These are phyloP conservation scores for Urostyla sp. DNA, from an alignment of 73 alveolate genomes.

Conservation along the genomic window DNA sequence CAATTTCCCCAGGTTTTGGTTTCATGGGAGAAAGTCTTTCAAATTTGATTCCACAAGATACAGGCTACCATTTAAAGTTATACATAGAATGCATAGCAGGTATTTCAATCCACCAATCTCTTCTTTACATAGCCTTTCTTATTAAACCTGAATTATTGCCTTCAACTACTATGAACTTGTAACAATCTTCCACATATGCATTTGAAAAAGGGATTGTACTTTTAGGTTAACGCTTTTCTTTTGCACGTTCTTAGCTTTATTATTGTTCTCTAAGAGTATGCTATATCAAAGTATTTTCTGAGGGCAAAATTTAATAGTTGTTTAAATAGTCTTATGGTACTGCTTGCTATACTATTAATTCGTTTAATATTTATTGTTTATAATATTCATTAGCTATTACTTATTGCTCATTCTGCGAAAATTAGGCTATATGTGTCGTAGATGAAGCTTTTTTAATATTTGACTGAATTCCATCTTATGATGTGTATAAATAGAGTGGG, in stretches of 20 bases:
- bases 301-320: background rate
- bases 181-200: constrained; percentile 54
- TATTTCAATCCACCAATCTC: constrained; percentile 37
- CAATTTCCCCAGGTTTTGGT: constrained; percentile 44
- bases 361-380: background rate
- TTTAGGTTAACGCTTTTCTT: background rate
- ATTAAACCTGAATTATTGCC: constrained; percentile 38
- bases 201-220: constrained; percentile 43
- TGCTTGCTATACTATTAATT: background rate
- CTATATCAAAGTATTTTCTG: background rate
- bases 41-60: constrained; percentile 52
- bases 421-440: too few relatives aligned
- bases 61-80: constrained; percentile 69
- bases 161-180: constrained; percentile 43
- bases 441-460: too few relatives aligned
- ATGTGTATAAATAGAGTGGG: too few relatives aligned
- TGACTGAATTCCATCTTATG: too few relatives aligned
- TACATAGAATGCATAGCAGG: constrained; percentile 24
- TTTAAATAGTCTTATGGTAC: background rate
- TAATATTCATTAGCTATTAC: too few relatives aligned
- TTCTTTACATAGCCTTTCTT: constrained; percentile 9
- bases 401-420: too few relatives aligned
- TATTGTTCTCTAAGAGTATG: background rate
- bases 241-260: background rate
- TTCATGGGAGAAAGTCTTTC: constrained; percentile 27